Evolutionary conservation across 306 rosid genomes (phyloP).

Genomic region (Cucumis hystrix): DNA sequence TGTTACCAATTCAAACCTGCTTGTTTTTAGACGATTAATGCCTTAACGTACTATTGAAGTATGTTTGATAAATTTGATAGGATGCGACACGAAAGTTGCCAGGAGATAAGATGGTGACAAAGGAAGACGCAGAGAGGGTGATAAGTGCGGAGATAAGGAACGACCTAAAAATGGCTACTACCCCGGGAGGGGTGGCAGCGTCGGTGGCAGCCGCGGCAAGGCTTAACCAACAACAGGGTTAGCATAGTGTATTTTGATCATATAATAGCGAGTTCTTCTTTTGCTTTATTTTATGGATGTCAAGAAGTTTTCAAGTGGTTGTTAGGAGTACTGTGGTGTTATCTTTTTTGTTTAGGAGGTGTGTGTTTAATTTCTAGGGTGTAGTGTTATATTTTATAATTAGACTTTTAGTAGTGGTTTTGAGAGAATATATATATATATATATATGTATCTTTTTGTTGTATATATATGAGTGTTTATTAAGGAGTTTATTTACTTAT

Average conservation of each 20-base stretch:
- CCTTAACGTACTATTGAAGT: neutral
- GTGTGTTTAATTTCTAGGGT: too few relatives aligned
- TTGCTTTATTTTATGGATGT: too few relatives aligned
- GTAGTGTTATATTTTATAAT: too few relatives aligned
- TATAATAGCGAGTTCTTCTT: neutral
- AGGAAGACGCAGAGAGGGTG: slow-evolving; percentile 52
- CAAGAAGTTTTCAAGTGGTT: neutral
- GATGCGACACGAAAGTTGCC: slow-evolving; percentile 24
- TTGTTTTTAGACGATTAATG: neutral
- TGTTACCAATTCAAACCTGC: too few relatives aligned
- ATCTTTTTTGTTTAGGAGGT: too few relatives aligned
- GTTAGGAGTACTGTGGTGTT: neutral
- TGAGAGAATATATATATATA: too few relatives aligned
- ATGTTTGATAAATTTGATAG: neutral
- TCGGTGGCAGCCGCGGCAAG: slow-evolving; percentile 39
- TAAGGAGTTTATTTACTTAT: too few relatives aligned
- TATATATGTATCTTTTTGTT: too few relatives aligned
- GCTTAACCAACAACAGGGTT: slow-evolving; percentile 36
- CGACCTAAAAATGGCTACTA: slow-evolving; percentile 37
- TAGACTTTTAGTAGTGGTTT: too few relatives aligned
- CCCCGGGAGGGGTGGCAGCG: slow-evolving; percentile 45
- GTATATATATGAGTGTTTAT: too few relatives aligned
- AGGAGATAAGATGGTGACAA: slow-evolving; percentile 37
- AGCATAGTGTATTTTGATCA: neutral
- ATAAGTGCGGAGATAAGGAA: slow-evolving; percentile 53